These are phyloP conservation scores for Neofusicoccum umdonicola DNA, from an alignment of 2,329 filamentous ascomycete genomes.

Conservation along the genomic window DNA sequence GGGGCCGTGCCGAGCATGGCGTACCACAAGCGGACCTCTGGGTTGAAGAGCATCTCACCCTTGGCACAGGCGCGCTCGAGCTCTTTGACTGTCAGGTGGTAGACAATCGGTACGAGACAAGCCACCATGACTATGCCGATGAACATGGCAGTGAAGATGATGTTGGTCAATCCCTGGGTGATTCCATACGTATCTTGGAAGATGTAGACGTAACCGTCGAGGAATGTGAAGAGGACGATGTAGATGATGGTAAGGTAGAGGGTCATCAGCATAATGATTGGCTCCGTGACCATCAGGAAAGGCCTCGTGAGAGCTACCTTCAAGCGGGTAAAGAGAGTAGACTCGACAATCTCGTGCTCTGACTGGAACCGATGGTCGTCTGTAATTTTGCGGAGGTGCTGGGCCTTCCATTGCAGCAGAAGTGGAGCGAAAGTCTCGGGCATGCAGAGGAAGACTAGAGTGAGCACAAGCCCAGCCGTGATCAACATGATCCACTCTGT, in stretches of 20 bases:
- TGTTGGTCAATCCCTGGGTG: conserved; percentile 44
- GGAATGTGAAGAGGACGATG: conserved; percentile 54
- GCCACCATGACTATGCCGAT: conserved; percentile 40
- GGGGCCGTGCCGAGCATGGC: conserved; percentile 51
- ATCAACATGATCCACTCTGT: conserved; percentile 38
- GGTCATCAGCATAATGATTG: conserved; percentile 49
- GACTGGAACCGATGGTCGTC: conserved; percentile 41
- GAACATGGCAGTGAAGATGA: conserved; percentile 50
- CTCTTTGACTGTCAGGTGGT: conserved; percentile 46
- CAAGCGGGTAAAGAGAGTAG: conserved; percentile 19
- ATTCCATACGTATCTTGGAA: conserved; percentile 51
- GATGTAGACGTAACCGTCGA: conserved; percentile 52
- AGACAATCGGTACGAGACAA: conserved; percentile 46
- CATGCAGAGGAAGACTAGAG: conserved; percentile 38
- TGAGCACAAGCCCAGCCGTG: conserved; percentile 30
- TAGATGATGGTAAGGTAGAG: conserved; percentile 55
- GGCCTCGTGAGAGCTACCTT: conserved; percentile 19
- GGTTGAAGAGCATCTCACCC: conserved; percentile 43
- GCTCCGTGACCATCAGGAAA: conserved; percentile 41
- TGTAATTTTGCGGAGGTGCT: conserved; percentile 28
- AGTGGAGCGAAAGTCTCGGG: conserved; percentile 51
- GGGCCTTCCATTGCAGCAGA: conserved; percentile 32
- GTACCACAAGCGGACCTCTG: conserved; percentile 56
- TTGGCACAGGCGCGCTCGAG: conserved; percentile 36
- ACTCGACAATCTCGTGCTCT: conserved; percentile 22